A percentile compares a stretch with the other conserved stretches of the same genome.
These are phyloP conservation scores for Nepenthes gracilis DNA, from an alignment of 148 eudicot genomes.

Conservation along the genomic window DNA sequence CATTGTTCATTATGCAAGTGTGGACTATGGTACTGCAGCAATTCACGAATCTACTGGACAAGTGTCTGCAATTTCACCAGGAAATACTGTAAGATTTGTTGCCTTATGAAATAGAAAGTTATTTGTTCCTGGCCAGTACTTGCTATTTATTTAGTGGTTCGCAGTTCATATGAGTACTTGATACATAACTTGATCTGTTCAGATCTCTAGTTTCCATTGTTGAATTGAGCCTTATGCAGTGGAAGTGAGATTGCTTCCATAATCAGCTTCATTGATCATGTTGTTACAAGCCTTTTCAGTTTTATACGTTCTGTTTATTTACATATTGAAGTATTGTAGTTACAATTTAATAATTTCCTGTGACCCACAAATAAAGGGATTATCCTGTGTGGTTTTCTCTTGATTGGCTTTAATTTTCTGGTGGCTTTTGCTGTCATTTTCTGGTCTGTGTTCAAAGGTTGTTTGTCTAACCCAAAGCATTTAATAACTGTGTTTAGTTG, in stretches of 20 bases:
- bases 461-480: too few species aligned
- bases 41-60: conserved; percentile 47
- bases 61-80: conserved; percentile 60
- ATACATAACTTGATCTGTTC: too few species aligned
- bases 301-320: background rate
- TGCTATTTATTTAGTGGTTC: too few species aligned
- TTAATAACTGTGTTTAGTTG: too few species aligned
- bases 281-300: background rate
- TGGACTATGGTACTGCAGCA: conserved; percentile 41
- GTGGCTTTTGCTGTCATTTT: too few species aligned
- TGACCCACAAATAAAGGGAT: background rate
- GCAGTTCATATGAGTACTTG: too few species aligned
- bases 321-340: background rate
- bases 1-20: conserved; percentile 42
- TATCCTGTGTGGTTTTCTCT: background rate
- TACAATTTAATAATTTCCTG: background rate
- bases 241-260: too few species aligned
- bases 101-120: background rate
- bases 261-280: too few species aligned
- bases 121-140: background rate
- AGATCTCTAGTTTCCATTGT: too few species aligned
- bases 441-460: too few species aligned
- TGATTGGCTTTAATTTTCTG: background rate
- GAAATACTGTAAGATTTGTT: conserved; percentile 50
- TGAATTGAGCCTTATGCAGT: too few species aligned